A percentile compares a stretch with the other conserved stretches of the same genome.
phyloP scores from a whole-genome alignment of 805 yeast genomes.

The Saccharomycopsis selenospora region DNA sequence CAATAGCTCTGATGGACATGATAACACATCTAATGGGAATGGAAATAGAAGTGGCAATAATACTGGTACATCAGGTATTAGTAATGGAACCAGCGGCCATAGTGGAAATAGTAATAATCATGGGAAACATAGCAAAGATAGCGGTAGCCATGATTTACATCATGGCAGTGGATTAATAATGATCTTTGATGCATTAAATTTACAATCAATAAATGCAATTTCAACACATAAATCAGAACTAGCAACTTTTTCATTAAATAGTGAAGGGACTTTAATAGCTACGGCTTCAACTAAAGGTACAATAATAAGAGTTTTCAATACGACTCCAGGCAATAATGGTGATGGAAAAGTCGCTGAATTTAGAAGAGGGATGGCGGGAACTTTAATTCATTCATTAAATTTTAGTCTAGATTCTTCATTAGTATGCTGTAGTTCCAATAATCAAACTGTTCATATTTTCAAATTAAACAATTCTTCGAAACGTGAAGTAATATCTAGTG shows the following conservation, averaged over 20 bases:
- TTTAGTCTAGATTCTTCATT: slow-evolving; percentile 45
- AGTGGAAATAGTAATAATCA: slow-evolving; percentile 2
- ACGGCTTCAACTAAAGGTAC: slow-evolving; percentile 91
- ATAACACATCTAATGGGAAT: background rate
- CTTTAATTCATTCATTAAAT: slow-evolving; percentile 44
- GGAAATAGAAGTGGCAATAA: slow-evolving; percentile 8
- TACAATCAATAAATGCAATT: slow-evolving; percentile 72
- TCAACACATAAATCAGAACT: slow-evolving; percentile 81
- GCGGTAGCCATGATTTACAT: background rate
- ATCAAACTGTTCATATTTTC: slow-evolving; percentile 62
- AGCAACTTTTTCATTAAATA: slow-evolving; percentile 59
- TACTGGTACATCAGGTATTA: slow-evolving; percentile 12
- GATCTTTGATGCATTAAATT: slow-evolving; percentile 65
- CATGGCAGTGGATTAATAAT: slow-evolving; percentile 54
- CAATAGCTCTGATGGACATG: slow-evolving; percentile 4
- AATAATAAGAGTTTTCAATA: slow-evolving; percentile 71
- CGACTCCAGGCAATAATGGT: slow-evolving; percentile 35
- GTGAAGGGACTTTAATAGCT: slow-evolving; percentile 74
- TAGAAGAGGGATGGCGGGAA: slow-evolving; percentile 70
- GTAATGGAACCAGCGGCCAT: slow-evolving; percentile 22
- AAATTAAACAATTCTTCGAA: slow-evolving; percentile 28
- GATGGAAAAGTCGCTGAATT: slow-evolving; percentile 61
- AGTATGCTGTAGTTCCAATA: slow-evolving; percentile 51
- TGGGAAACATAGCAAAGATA: background rate
- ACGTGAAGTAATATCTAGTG: background rate